Evolutionary conservation across 2,329 filamentous ascomycete species (phyloP), one percentile per base, ranked within the genome.

Genomic region (Ophiocordyceps unilateralis): DNA sequence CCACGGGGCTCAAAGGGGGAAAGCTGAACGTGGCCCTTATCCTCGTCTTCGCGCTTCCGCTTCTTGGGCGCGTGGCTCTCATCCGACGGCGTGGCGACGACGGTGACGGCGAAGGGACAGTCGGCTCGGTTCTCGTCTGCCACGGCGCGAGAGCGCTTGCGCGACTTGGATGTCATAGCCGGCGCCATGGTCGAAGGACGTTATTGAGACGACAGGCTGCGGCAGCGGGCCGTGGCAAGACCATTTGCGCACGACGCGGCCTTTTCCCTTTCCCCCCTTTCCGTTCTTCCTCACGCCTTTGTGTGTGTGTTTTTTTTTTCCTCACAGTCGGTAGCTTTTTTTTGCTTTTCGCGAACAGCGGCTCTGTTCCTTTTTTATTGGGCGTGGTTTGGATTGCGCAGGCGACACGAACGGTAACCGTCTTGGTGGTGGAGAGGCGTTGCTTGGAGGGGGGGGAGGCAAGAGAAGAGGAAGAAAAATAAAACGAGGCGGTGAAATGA

Each of bases 1-100:
- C 72, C 72, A 30, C 60, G 59, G 11, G 72, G 71, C 41, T 65
- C 56, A 54, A 76, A 76, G 19, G 72, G 72, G 36, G 70, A 71
- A 43, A 64, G 58, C 50, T 76, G 72, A 32, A 71, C 58, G 44
- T 68, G 58, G 53, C 65, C 68, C 41, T 59, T 59, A 24, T 59
- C 59, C 26, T 69, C 59, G 26, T 69, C 67, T 45, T 65, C 61
- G 51, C 67, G 65, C 49, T 67, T 69, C 24, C 62, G 58, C 45
- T 72, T 70, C 57, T 68, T 70, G 9, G 64, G 59, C 48, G 53
- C 55, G 44, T 69, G 64, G 46, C 67, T 54, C 42, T 51, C 53
- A 41, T 51, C 53, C 45, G 53, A 50, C 17, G 55, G 54, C 11
- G 53, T 49, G 22, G 49, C 49, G 45, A 56, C 50, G 44, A 54